Percentiles rank a stretch among this genome's conserved stretches.
These are phyloP conservation scores for Nannochloropsis gaditana DNA, from an alignment of 108 stramenopile species.

Conservation along the genomic window DNA sequence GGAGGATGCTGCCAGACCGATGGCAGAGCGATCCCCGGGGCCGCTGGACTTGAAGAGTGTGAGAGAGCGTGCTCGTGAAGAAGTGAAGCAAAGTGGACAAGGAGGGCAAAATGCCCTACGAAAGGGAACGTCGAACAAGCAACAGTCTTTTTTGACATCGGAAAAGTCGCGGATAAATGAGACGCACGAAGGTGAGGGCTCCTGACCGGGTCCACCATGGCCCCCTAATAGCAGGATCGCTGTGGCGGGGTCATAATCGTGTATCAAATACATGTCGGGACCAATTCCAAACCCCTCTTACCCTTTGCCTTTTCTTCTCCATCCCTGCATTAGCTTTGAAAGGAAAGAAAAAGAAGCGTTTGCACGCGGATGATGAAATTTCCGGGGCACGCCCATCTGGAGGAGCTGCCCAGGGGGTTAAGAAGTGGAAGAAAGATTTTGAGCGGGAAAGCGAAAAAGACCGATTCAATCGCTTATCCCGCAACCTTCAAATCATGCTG, in stretches of 20 bases:
- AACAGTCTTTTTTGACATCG: too few species aligned
- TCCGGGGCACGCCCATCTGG: neutral
- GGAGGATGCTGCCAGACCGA: neutral
- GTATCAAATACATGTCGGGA: too few species aligned
- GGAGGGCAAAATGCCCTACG: neutral
- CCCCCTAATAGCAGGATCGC: too few species aligned
- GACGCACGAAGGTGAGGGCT: neutral
- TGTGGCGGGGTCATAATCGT: too few species aligned
- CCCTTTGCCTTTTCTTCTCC: neutral
- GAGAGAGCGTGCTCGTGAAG: neutral
- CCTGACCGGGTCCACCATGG: too few species aligned
- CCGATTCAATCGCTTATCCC: neutral
- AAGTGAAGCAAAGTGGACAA: neutral
- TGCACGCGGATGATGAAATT: neutral
- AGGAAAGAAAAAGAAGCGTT: neutral
- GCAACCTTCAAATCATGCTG: neutral
- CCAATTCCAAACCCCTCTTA: neutral
- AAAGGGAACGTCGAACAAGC: neutral
- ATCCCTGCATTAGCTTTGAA: neutral
- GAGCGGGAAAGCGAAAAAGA: slow-evolving; percentile 16
- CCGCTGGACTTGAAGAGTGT: slow-evolving; percentile 13
- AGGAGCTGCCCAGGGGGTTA: neutral
- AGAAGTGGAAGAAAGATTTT: slow-evolving; percentile 10
- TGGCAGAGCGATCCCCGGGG: slow-evolving; percentile 7
- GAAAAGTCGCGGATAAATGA: neutral